Base-by-base conservation (phyloP, 257 asterid species). In the Gynochthodes officinalis region DNA sequence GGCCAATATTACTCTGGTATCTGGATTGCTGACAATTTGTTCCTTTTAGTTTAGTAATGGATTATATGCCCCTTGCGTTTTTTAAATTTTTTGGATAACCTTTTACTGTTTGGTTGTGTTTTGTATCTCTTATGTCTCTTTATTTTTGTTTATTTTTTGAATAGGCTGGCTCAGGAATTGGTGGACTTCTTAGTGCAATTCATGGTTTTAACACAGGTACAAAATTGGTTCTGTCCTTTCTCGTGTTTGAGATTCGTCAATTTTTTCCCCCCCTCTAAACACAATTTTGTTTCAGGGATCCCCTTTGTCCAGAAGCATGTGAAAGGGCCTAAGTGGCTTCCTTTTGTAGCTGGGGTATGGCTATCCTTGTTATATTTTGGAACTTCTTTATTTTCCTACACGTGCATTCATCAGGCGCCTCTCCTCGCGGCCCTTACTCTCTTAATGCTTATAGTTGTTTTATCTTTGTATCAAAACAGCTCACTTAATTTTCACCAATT, bases 261-360 rank as follows among this genome's bases (percentile, higher is more conserved):
- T 14, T 62, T n/a, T 43, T 71, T 49, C 37, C 13, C 5, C n/a
- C 43, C 21, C 58, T 59, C 73, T 49, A 15, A 9, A 54, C 69
- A 43, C 65, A 2, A 48, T 16, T 39, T 52, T 30, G 32, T 72
- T 72, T 65, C 86, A 88, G 95, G 95, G 54, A 82, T 90, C 66
- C 90, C 93, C 40, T 88, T 78, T 12, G 75, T 83, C 70, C 95
- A 86, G 74, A 88, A 84, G 65, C 83, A 80, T 49, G 80, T 88
- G 69, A 90, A 86, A 71, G 95, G 93, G 42, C 89, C 89, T 71
- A 90, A 86, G 84, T 84, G 95, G 95, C 84, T 90, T 81, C 95
- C 86, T 4, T 74, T 85, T 72, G 82, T 85, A 44, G 79, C 86
- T 77, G 95, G 93, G 91, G 96, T 88, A 85, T 42, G 86, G n/a